Base-by-base conservation (phyloP, 345 rosid genomes). In the Rhodamnia rubescens region DNA sequence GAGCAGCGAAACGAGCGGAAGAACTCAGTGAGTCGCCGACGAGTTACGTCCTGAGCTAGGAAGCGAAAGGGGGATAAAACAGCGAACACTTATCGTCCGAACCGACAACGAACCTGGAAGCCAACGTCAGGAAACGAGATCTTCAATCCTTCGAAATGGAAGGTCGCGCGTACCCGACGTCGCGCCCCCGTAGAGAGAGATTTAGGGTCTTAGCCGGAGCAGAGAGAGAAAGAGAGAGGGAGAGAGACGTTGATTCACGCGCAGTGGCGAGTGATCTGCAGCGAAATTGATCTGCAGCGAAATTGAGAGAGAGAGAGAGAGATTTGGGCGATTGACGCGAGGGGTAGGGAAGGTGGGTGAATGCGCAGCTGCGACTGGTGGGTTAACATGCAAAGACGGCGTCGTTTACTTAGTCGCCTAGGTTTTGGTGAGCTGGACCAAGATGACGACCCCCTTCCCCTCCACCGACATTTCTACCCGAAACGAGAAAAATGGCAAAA, bases 251-350 rank as follows among this genome's bases (percentile, higher is more conserved):
- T 57, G 55, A 49, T n/a, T 22, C 20, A 11, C 51, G 32, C 74
- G 24, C 51, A 16, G 52, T 20, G 51, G 74, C 26, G 80, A 36
- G 27, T 21, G 75, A 58, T 44, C 54, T 47, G 40, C 69, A 13
- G 53, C 20, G 1, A 83, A 20, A 40, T 26, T 7, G 52, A 58
- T 44, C 54, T 47, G 40, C 69, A 13, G 53, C 20, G 1, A 83
- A 20, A 40, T 26, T 7, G 52, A 36, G 53, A 69, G 78, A 47
- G 59, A 82, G 74, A 58, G 78, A 22, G 85, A 83, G 89, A 57
- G 90, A 84, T 42, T 81, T 15, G 59, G 87, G 89, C 81, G 86
- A 86, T 54, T 50, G 51, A 85, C 82, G 52, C 50, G 90, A 4
- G 22, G 22, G 1, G 18, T 21, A 18, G 53, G 53, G 75, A 57